A percentile compares a stretch with the other conserved stretches of the same genome.
phyloP scores from a whole-genome alignment of 2,329 filamentous ascomycete species.

The Knoxdaviesia proteae region DNA sequence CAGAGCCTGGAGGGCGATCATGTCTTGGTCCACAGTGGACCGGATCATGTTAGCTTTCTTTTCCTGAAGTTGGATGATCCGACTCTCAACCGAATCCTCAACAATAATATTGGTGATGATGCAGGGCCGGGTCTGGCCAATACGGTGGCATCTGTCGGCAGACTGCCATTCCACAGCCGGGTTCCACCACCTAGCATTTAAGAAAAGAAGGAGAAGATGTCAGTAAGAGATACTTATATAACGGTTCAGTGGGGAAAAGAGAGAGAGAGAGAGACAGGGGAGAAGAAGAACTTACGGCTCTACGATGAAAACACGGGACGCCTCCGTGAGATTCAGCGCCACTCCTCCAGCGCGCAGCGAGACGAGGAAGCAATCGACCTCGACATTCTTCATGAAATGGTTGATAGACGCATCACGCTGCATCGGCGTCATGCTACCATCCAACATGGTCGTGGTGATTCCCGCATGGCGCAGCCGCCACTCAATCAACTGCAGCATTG shows the following conservation, averaged over 20 bases:
- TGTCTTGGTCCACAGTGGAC: constrained; percentile 86
- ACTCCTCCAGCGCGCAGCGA: constrained; percentile 93
- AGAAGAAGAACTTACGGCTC: constrained; percentile 50
- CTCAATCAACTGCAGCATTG: constrained; percentile 91
- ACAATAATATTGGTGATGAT: constrained; percentile 89
- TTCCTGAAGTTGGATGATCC: constrained; percentile 89
- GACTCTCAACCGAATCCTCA: constrained; percentile 87
- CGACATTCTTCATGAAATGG: constrained; percentile 85
- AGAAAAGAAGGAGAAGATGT: not conserved
- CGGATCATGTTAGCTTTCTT: constrained; percentile 99
- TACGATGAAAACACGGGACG: constrained; percentile 84
- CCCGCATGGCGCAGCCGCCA: constrained; percentile 93
- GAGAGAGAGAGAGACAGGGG: not conserved
- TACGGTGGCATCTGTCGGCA: constrained; percentile 82
- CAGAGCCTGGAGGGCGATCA: constrained; percentile 76
- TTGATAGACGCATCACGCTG: constrained; percentile 88
- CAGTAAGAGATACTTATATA: constrained; percentile 6
- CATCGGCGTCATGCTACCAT: constrained; percentile 88
- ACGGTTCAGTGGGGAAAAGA: constrained; percentile 1
- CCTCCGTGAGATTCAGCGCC: constrained; percentile 85
- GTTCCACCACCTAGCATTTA: constrained; percentile 70
- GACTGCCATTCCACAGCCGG: constrained; percentile 99
- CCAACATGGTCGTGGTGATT: constrained; percentile 94
- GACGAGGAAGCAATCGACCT: constrained; percentile 90
- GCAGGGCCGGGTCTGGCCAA: constrained; percentile 83